Conservation (phyloP, 2,329 filamentous ascomycete genomes). For the Teratosphaeria gauchensis region DNA sequence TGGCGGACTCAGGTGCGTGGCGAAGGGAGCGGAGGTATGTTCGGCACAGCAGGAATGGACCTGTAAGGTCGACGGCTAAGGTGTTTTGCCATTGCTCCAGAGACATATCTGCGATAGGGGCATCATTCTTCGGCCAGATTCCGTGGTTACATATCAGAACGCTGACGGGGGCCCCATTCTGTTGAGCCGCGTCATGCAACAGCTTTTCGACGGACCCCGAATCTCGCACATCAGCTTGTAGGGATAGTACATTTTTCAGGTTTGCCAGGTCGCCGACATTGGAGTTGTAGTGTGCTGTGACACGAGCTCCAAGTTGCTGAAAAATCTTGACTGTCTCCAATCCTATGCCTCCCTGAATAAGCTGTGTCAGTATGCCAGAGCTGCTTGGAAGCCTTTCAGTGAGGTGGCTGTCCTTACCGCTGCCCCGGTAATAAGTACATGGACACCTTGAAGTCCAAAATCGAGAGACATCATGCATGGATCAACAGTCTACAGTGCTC, state of each 20-base stretch:
- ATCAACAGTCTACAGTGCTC: too few relatives aligned
- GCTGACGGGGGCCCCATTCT: constrained; percentile 28
- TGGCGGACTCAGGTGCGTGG: constrained; percentile 8
- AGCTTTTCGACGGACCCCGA: constrained; percentile 22
- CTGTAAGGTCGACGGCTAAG: constrained; percentile 20
- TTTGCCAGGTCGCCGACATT: constrained; percentile 25
- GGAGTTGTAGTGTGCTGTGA: constrained; percentile 31
- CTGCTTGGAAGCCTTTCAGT: not conserved
- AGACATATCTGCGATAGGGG: constrained; percentile 19
- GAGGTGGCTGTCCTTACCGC: constrained; percentile 8
- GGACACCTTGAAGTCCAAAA: constrained; percentile 20
- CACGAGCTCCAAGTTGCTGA: constrained; percentile 26
- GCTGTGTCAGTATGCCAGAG: not conserved
- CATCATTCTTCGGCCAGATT: constrained; percentile 17
- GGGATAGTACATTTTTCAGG: constrained; percentile 11
- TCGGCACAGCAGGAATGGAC: constrained; percentile 21
- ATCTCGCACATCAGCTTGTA: constrained; percentile 26
- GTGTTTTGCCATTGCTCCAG: constrained; percentile 22
- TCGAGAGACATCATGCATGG: constrained; percentile 18
- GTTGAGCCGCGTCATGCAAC: constrained; percentile 21
- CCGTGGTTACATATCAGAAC: constrained; percentile 33
- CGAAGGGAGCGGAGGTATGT: constrained; percentile 16
- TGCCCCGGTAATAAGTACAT: constrained; percentile 28
- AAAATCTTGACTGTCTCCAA: constrained; percentile 20
- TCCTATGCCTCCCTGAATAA: constrained; percentile 14